phyloP scores from a whole-genome alignment of 2,329 filamentous ascomycete genomes.

The Aspergillus luchuensis region DNA sequence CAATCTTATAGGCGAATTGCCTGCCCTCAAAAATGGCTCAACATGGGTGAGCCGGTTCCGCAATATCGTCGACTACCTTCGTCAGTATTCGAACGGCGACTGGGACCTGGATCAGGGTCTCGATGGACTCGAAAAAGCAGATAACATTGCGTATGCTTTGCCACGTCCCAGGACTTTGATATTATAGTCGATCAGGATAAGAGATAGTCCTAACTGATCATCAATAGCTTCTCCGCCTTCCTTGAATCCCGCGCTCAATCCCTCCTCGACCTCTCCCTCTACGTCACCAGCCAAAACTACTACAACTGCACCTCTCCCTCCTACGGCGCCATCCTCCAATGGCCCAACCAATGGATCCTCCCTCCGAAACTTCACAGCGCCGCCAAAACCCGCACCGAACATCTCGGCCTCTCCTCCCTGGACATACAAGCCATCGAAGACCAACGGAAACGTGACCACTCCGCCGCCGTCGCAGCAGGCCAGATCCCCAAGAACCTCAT shows the following conservation, averaged over 20 bases:
- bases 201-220: neutral
- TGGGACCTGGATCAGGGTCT: constrained; percentile 53
- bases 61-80: constrained; percentile 57
- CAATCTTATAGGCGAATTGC: constrained; percentile 53
- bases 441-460: constrained; percentile 41
- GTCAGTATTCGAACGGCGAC: constrained; percentile 48
- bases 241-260: constrained; percentile 73
- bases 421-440: constrained; percentile 59
- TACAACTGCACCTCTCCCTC: constrained; percentile 72
- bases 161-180: neutral
- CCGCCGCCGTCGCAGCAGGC: constrained; percentile 40
- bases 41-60: constrained; percentile 56
- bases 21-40: constrained; percentile 58
- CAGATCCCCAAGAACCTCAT: constrained; percentile 54
- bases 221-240: constrained; percentile 60
- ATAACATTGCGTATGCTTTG: constrained; percentile 51
- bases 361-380: constrained; percentile 71
- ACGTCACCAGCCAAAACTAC: constrained; percentile 89
- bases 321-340: constrained; percentile 76
- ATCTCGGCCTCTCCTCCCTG: constrained; percentile 68
- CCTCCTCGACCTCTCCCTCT: constrained; percentile 83
- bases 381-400: constrained; percentile 69
- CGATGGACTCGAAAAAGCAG: constrained; percentile 47
- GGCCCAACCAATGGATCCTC: constrained; percentile 85
- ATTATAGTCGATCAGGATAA: neutral